phyloP scores from a whole-genome alignment of 176 grass and related monocot genomes.

The Chloris gayana region DNA sequence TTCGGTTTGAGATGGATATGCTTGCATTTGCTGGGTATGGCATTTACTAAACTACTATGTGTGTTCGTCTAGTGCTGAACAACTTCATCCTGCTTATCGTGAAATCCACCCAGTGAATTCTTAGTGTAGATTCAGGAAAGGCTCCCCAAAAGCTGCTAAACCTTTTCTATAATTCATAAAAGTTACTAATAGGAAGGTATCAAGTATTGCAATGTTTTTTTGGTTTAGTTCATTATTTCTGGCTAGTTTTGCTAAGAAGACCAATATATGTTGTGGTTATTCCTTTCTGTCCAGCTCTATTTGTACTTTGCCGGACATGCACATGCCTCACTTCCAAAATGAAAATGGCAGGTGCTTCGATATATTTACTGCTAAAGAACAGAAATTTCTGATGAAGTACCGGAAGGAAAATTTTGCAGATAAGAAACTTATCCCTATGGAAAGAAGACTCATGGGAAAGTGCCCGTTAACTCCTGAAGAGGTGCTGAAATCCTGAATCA shows the following conservation, averaged over 20 bases:
- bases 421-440: conserved; percentile 73
- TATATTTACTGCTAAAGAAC: conserved; percentile 84
- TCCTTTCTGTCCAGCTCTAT: conserved; percentile 12
- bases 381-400: conserved; percentile 92
- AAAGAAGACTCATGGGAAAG: conserved; percentile 86
- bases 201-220: neutral
- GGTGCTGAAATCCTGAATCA: conserved; percentile 50
- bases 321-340: conserved; percentile 25
- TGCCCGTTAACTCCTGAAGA: conserved; percentile 99
- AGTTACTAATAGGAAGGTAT: neutral
- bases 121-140: neutral
- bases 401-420: conserved; percentile 75
- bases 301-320: neutral
- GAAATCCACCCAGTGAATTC: neutral
- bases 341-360: conserved; percentile 75
- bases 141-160: neutral
- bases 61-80: conserved; percentile 2
- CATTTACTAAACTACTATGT: conserved; percentile 18
- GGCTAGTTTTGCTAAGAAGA: conserved; percentile 15
- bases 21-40: conserved; percentile 96
- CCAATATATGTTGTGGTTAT: neutral
- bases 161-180: neutral
- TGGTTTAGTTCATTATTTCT: conserved; percentile 21
- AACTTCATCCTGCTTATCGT: neutral
- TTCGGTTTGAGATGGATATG: conserved; percentile 99